Base-by-base conservation (phyloP, 371 early-diverging fungal species). In the Mucor sp. region DNA sequence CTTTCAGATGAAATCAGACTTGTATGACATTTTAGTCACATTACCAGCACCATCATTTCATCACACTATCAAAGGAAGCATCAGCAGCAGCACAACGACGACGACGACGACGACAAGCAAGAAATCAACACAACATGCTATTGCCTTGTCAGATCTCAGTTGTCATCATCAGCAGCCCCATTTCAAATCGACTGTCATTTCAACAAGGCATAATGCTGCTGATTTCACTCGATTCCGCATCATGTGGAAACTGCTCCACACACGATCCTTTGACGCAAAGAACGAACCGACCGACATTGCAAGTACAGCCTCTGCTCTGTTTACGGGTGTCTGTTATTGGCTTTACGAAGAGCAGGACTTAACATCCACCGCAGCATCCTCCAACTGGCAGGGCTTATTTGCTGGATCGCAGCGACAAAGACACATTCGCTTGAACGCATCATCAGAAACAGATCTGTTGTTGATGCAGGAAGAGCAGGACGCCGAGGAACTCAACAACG, bases 21-120 rank as follows among this genome's bases (percentile, higher is more conserved):
- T 89, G 1, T 87, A 81, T 57, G 89, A 89, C 67, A 47, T 85
- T 12, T 44, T 85, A 12, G 70, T 89, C 5, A 80, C 75, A n/a
- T 58, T 87, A 0, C 77, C 85, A 8, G 44, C 69, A 11, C 53
- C 69, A n/a, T 48, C 61, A 5, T 63, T 62, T 35, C 53, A 58
- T 58, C 68, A 43, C 35, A 28, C 27, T 62, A 32, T 27, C 21
- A 41, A 39, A 23, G 57, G 28, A 0, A 44, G 28, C 1, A 58
- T 14, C 48, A 44, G 11, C 43, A 37, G 30, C 30, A 30, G 30
- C 30, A 30, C 30, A 30, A 6, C 30, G n/a, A n/a, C n/a, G n/a
- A n/a, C 35, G 9, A 1, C 9, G 9, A 14, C 50, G 12, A 12
- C 50, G 25, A 50, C 50, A 25, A 50, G 25, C 25, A 50, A 25